Percentiles rank a stretch among this genome's conserved stretches.
phyloP scores from a whole-genome alignment of 768 basidiomycete genomes.

The Termitomyces sp. region DNA sequence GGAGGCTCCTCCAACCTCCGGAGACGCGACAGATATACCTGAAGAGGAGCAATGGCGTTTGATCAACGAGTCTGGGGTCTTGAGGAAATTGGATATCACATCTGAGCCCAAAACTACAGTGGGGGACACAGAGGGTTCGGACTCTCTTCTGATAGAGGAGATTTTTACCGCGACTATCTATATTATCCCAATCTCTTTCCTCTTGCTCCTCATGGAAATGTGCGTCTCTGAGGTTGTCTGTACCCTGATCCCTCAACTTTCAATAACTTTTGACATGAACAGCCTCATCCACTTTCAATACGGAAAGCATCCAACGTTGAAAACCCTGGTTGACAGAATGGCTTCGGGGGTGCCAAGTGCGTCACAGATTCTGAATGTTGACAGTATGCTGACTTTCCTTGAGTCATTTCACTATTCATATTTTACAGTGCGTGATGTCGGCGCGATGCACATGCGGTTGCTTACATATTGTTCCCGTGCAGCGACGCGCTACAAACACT shows the following conservation, averaged over 20 bases:
- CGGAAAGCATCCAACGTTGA: constrained; percentile 49
- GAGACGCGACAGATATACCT: constrained; percentile 45
- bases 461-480: not conserved
- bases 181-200: constrained; percentile 71
- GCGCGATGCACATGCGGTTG: not conserved
- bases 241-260: too few relatives aligned
- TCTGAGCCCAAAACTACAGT: constrained; percentile 12
- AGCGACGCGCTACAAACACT: constrained; percentile 67
- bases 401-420: constrained; percentile 73
- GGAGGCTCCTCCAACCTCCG: not conserved
- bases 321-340: constrained; percentile 53
- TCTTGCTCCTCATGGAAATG: constrained; percentile 85
- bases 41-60: constrained; percentile 80
- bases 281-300: constrained; percentile 83
- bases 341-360: constrained; percentile 69
- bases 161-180: constrained; percentile 62
- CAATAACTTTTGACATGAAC: not conserved
- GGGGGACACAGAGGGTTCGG: constrained; percentile 31
- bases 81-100: constrained; percentile 30
- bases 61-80: constrained; percentile 60
- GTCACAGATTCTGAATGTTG: constrained; percentile 21
- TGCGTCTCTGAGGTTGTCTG: constrained; percentile 33
- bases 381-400: not conserved
- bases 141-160: constrained; percentile 57
- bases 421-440: constrained; percentile 58